These are phyloP conservation scores for Naumovozyma baii DNA, from an alignment of 805 yeast species.

Conservation along the genomic window DNA sequence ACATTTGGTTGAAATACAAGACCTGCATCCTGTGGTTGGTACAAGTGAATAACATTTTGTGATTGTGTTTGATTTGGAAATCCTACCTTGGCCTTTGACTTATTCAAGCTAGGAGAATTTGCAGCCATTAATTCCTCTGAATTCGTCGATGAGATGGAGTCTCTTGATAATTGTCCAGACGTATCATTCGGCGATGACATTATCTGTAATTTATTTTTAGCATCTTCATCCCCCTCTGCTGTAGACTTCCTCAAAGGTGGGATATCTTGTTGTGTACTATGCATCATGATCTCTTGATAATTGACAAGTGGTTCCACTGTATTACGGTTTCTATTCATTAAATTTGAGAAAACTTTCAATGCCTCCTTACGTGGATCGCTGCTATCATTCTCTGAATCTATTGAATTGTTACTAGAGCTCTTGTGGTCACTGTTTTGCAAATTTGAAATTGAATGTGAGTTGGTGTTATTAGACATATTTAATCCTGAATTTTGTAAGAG, in stretches of 20 bases:
- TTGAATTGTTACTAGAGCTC: background rate
- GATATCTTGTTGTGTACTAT: background rate
- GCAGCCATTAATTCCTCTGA: background rate
- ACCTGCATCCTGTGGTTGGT: slow-evolving; percentile 23
- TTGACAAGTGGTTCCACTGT: background rate
- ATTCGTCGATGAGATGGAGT: background rate
- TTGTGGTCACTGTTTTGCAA: background rate
- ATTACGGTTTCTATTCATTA: background rate
- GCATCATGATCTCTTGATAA: background rate
- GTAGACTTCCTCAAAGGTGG: background rate
- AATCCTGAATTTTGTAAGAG: background rate
- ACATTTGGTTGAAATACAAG: slow-evolving; percentile 17
- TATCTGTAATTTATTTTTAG: background rate
- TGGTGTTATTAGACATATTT: background rate
- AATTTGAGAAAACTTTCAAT: background rate
- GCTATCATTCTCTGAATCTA: background rate
- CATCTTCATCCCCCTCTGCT: background rate
- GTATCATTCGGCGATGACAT: background rate
- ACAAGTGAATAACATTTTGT: slow-evolving; percentile 9
- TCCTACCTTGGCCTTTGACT: background rate
- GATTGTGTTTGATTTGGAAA: background rate
- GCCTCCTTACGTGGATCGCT: background rate
- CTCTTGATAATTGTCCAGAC: background rate
- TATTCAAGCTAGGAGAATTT: background rate
- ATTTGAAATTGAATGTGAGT: background rate